Base-by-base conservation (phyloP, 225 moss, liverwort and hornwort species). In the Physcomitrellopsis africana region DNA sequence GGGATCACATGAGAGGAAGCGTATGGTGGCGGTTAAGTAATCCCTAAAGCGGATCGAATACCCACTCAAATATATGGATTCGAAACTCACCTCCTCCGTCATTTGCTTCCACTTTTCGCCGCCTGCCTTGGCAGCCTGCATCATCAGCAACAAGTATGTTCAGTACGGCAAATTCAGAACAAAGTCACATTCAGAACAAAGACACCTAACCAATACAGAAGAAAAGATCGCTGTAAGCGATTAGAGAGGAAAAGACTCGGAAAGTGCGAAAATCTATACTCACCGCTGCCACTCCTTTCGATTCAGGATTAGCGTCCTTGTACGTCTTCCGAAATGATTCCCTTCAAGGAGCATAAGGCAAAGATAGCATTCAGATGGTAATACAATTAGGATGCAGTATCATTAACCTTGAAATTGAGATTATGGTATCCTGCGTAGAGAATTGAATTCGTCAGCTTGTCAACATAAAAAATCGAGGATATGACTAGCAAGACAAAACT, bases 251-350 rank as follows among this genome's bases (percentile, higher is more conserved):
- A 29, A 24, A 1, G 24, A 24, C 24, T 24, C 24, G 24, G 24
- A 24, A 24, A 24, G 1, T 24, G 24, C 24, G 56, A 29, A 5
- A 8, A 12, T 5, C 51, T 4, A 4, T 4, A 59, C 80, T 84
- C 51, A 89, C 86, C 37, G 76, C 86, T 58, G 84, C 86, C 23
- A 83, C 84, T 41, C 86, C 84, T 74, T 89, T 89, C 0, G 63
- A 60, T 11, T 86, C 72, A 45, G 83, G 86, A 32, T 89, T 81
- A 12, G 84, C 77, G 43, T 86, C 81, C 79, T 86, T 89, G 1
- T 73, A 86, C 11, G 67, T 81, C 69, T 86, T 86, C 57, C 89
- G 81, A 69, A 79, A 89, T 24, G 86, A 69, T 26, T 86, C 86
- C 89, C 89, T 89, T 23, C 17, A 46, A 58, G 58, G 1, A 51